Percentiles rank a stretch among this genome's conserved stretches.
These are phyloP conservation scores for Chrysosporium keratinophilum DNA, from an alignment of 2,329 filamentous ascomycete species.

Conservation along the genomic window DNA sequence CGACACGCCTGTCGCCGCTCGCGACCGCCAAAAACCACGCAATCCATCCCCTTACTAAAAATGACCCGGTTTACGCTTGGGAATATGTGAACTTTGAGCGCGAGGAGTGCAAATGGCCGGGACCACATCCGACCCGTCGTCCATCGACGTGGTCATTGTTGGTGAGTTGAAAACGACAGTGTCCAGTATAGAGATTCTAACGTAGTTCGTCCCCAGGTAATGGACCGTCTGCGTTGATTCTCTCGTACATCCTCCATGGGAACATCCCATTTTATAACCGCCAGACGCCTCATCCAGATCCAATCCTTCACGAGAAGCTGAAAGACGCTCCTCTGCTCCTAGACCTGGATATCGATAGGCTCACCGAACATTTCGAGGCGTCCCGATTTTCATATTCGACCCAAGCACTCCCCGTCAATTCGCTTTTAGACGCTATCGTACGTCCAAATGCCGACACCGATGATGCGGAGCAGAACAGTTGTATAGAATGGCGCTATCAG, in stretches of 20 bases:
- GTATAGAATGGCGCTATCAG: conserved; percentile 45
- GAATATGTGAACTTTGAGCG: background rate
- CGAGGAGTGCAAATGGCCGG: conserved; percentile 10
- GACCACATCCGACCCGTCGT: conserved; percentile 8
- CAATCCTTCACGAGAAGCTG: conserved; percentile 48
- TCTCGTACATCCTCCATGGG: conserved; percentile 54
- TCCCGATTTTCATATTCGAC: conserved; percentile 52
- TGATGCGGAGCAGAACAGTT: conserved; percentile 40
- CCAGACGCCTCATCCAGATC: conserved; percentile 45
- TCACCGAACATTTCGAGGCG: conserved; percentile 48
- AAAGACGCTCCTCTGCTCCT: conserved; percentile 39
- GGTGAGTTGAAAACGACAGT: conserved; percentile 18
- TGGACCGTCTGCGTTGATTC: conserved; percentile 51
- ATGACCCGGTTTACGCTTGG: background rate
- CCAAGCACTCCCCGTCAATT: conserved; percentile 51
- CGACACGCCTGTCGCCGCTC: too few relatives aligned
- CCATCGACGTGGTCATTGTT: conserved; percentile 25
- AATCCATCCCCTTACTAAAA: background rate
- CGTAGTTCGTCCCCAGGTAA: conserved; percentile 39
- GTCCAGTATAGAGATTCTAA: too few relatives aligned
- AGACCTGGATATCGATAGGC: conserved; percentile 36
- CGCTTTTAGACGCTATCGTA: conserved; percentile 49
- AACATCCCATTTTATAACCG: conserved; percentile 48
- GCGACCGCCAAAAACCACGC: too few relatives aligned
- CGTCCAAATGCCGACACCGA: conserved; percentile 51